Conservation (phyloP, 1,139 yeast genomes). For the Yamadazyma aaseri region DNA sequence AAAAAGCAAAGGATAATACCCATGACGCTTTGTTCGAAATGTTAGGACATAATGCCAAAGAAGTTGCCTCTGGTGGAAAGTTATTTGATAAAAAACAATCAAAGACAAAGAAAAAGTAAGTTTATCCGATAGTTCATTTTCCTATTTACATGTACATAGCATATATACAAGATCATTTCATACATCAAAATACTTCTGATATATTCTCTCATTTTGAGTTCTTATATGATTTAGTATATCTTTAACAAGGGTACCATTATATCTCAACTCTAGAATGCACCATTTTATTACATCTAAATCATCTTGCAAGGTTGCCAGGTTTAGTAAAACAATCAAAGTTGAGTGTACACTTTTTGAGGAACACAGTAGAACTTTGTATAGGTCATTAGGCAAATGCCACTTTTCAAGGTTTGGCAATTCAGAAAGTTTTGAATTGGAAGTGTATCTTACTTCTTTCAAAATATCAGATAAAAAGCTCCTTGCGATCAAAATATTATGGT, state of each 20-base stretch:
- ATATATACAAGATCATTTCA: conserved; percentile 2
- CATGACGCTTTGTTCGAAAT: conserved; percentile 57
- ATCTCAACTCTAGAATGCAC: conserved; percentile 34
- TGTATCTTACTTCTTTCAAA: background rate
- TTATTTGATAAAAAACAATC: conserved; percentile 51
- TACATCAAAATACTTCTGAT: background rate
- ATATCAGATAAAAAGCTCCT: conserved; percentile 1
- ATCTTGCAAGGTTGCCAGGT: conserved; percentile 22
- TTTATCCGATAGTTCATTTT: conserved; percentile 8
- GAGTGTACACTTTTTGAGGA: conserved; percentile 6
- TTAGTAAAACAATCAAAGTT: conserved; percentile 13
- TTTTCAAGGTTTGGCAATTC: conserved; percentile 9
- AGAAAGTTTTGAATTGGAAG: background rate
- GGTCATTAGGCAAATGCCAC: conserved; percentile 14
- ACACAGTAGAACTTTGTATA: conserved; percentile 8
- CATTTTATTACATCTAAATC: conserved; percentile 27
- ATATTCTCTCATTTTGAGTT: background rate
- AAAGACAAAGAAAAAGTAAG: conserved; percentile 29
- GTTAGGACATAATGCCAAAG: conserved; percentile 60
- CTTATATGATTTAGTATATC: conserved; percentile 17
- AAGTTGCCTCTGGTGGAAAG: conserved; percentile 64
- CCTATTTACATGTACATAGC: conserved; percentile 18
- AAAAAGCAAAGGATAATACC: conserved; percentile 16
- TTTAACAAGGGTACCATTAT: conserved; percentile 25
- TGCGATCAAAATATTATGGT: background rate